Evolutionary conservation across 805 yeast genomes (phyloP).

Genomic region (Saccharomycopsis vini): DNA sequence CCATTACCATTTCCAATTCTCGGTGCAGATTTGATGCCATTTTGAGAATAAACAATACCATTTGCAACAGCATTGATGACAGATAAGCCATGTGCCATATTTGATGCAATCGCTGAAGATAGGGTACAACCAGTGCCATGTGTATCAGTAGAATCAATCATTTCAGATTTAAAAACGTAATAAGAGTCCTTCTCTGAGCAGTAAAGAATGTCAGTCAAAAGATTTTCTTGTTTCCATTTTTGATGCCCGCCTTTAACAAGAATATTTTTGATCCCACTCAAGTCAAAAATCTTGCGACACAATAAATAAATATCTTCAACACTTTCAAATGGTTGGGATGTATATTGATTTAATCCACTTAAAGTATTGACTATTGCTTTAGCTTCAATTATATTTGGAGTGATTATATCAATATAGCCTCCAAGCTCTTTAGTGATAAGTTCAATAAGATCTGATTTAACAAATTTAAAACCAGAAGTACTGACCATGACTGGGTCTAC

Average conservation of each 20-base stretch:
- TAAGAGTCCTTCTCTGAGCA: slow-evolving; percentile 30
- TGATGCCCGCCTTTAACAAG: slow-evolving; percentile 76
- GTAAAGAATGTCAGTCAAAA: slow-evolving; percentile 46
- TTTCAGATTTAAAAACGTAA: slow-evolving; percentile 40
- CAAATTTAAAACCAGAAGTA: slow-evolving; percentile 61
- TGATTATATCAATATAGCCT: slow-evolving; percentile 48
- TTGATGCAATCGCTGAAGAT: slow-evolving; percentile 71
- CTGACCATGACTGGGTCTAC: slow-evolving; percentile 83
- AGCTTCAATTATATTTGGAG: slow-evolving; percentile 76
- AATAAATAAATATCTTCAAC: slow-evolving; percentile 33
- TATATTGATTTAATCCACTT: slow-evolving; percentile 22
- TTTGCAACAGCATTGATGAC: slow-evolving; percentile 43
- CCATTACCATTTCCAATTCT: background rate
- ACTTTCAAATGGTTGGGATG: slow-evolving; percentile 20
- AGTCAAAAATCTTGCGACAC: slow-evolving; percentile 32
- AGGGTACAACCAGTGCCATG: slow-evolving; percentile 93
- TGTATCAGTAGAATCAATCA: slow-evolving; percentile 41
- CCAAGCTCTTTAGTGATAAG: slow-evolving; percentile 37
- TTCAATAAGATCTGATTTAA: slow-evolving; percentile 38
- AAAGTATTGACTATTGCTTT: slow-evolving; percentile 28
- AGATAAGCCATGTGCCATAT: slow-evolving; percentile 47
- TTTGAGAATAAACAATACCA: slow-evolving; percentile 58
- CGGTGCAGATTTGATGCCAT: slow-evolving; percentile 43
- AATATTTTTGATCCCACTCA: slow-evolving; percentile 40
- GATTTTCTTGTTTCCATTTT: slow-evolving; percentile 23